Conservation (phyloP, 371 early-diverging fungal genomes). For the Mucor piriformis region DNA sequence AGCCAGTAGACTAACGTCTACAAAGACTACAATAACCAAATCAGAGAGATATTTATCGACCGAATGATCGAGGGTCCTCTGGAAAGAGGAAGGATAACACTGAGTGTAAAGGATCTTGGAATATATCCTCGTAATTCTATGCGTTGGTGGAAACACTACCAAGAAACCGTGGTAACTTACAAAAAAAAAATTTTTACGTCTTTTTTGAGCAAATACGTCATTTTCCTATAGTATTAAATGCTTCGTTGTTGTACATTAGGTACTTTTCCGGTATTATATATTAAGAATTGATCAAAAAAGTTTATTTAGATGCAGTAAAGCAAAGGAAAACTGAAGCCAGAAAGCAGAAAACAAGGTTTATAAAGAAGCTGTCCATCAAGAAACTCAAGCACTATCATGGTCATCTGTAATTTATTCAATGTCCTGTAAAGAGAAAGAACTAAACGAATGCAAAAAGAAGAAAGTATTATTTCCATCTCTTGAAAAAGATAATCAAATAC, state of each 20-base stretch:
- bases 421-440: constrained; percentile 11
- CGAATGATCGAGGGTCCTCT: no score
- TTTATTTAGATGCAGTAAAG: constrained; percentile 12
- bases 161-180: no score
- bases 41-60: no score
- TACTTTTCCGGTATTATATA: background rate
- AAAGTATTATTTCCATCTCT: constrained; percentile 9
- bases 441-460: constrained; percentile 11
- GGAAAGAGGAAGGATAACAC: no score
- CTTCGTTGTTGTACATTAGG: background rate
- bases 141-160: no score
- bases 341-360: constrained; percentile 12
- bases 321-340: constrained; percentile 13
- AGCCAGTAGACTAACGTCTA: no score
- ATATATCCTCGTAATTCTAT: no score
- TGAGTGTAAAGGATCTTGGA: no score
- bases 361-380: constrained; percentile 13
- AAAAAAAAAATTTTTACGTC: background rate
- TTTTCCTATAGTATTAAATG: background rate
- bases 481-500: constrained; percentile 11
- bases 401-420: constrained; percentile 12
- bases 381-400: constrained; percentile 11
- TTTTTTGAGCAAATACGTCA: background rate
- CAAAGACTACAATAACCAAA: no score
- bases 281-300: background rate